Percentiles rank a stretch among this genome's conserved stretches.
Evolutionary conservation across 345 rosid species (phyloP).

Genomic region (Dovyalis caffra): DNA sequence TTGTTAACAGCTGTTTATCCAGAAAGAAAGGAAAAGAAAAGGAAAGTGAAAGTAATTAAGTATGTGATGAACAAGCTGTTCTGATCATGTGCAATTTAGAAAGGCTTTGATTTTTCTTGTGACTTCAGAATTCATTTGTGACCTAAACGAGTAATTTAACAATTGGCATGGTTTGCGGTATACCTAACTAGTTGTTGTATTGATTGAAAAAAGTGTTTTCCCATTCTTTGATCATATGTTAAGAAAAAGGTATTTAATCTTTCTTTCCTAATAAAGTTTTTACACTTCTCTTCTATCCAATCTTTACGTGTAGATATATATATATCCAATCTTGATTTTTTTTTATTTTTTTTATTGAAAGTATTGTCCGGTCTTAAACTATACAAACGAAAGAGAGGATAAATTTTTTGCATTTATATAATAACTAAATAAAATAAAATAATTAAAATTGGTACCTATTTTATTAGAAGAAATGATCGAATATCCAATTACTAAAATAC

Average conservation of each 20-base stretch:
- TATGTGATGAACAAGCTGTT: neutral
- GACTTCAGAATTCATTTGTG: conserved; percentile 6
- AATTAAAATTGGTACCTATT: too few relatives aligned
- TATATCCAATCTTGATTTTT: too few relatives aligned
- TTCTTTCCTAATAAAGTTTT: too few relatives aligned
- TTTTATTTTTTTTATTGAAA: too few relatives aligned
- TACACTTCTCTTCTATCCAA: too few relatives aligned
- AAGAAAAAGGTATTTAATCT: neutral
- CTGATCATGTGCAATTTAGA: neutral
- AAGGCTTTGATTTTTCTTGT: neutral
- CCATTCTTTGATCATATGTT: neutral
- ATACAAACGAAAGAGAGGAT: too few relatives aligned
- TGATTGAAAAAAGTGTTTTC: neutral
- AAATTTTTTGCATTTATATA: too few relatives aligned
- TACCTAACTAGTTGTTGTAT: conserved; percentile 7
- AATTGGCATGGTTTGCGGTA: neutral
- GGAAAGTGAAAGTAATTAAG: neutral
- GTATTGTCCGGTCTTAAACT: too few relatives aligned
- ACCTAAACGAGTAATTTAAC: neutral
- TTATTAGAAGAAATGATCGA: too few relatives aligned
- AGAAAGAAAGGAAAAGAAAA: neutral
- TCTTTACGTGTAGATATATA: too few relatives aligned
- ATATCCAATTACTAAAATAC: too few relatives aligned
- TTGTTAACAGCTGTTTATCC: neutral
- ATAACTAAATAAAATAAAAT: too few relatives aligned